Evolutionary conservation across 2,329 filamentous ascomycete genomes (phyloP).

Genomic region (Rachicladosporium sp.): DNA sequence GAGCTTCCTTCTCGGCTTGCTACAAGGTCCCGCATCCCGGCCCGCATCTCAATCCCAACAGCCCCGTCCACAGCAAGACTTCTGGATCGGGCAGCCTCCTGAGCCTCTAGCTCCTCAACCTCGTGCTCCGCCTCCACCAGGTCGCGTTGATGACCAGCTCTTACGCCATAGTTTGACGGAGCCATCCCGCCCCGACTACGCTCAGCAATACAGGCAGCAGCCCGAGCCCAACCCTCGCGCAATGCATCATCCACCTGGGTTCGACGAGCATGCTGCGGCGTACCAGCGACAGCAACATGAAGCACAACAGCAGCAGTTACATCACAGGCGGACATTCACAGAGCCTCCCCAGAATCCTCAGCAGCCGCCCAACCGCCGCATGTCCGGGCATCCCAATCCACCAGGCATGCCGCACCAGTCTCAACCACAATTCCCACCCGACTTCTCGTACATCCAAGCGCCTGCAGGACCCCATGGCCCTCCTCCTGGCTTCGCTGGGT

Average conservation of each 20-base stretch:
- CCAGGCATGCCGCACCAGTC: conserved; percentile 19
- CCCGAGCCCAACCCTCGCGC: not conserved
- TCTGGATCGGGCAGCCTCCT: conserved; percentile 23
- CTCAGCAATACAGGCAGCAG: no score
- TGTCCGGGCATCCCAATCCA: conserved; percentile 17
- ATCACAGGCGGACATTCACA: conserved; percentile 14
- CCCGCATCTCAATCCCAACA: conserved; percentile 20
- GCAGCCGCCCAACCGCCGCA: conserved; percentile 11
- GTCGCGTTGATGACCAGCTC: conserved; percentile 24
- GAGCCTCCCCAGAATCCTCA: conserved; percentile 14
- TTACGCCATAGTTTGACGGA: conserved; percentile 16
- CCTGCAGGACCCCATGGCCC: conserved; percentile 2
- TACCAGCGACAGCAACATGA: conserved; percentile 20
- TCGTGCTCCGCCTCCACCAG: conserved; percentile 21
- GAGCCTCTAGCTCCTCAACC: conserved; percentile 27
- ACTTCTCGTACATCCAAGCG: conserved; percentile 10
- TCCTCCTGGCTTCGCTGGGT: conserved; percentile 5
- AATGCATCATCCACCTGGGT: conserved; percentile 16
- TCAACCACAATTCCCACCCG: conserved; percentile 10
- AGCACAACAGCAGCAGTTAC: conserved; percentile 12
- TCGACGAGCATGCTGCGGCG: conserved; percentile 17
- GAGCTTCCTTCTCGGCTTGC: conserved; percentile 77
- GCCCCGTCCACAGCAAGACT: conserved; percentile 16
- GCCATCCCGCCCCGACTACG: conserved; percentile 10
- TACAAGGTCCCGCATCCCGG: conserved; percentile 35